Evolutionary conservation across 345 rosid genomes (phyloP).

Genomic region (Physaria fendleri): DNA sequence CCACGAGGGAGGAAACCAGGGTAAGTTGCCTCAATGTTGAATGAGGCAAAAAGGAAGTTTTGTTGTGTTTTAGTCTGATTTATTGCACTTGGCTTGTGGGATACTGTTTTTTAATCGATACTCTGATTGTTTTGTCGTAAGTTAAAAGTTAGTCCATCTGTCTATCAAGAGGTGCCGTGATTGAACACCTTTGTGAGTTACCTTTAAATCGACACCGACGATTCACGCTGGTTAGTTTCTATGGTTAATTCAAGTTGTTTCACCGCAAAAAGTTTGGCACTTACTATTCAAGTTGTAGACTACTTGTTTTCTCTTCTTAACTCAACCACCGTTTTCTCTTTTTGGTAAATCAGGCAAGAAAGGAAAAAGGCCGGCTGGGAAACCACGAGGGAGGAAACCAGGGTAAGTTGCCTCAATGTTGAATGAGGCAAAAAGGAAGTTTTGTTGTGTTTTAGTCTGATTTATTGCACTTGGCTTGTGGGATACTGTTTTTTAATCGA

Average conservation of each 20-base stretch:
- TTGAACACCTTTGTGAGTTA: not conserved
- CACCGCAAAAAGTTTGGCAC: too few relatives aligned
- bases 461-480: not conserved
- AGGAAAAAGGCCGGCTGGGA: conserved; percentile 36
- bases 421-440: not conserved
- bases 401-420: conserved; percentile 10
- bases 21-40: conserved; percentile 7
- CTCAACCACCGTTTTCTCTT: too few relatives aligned
- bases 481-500: not conserved
- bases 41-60: not conserved
- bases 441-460: conserved; percentile 6
- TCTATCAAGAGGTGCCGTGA: not conserved
- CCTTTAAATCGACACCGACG: not conserved
- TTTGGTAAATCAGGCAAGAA: conserved; percentile 37
- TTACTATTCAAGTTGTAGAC: too few relatives aligned
- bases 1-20: conserved; percentile 31
- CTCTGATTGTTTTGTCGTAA: not conserved
- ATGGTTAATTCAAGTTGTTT: not conserved
- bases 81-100: not conserved
- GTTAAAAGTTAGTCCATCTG: not conserved
- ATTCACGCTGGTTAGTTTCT: too few relatives aligned
- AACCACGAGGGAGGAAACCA: conserved; percentile 30
- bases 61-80: conserved; percentile 3
- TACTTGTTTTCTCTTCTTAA: too few relatives aligned
- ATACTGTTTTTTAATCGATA: not conserved